Evolutionary conservation across 805 yeast genomes (phyloP).

Genomic region (Barnettozyma californica): DNA sequence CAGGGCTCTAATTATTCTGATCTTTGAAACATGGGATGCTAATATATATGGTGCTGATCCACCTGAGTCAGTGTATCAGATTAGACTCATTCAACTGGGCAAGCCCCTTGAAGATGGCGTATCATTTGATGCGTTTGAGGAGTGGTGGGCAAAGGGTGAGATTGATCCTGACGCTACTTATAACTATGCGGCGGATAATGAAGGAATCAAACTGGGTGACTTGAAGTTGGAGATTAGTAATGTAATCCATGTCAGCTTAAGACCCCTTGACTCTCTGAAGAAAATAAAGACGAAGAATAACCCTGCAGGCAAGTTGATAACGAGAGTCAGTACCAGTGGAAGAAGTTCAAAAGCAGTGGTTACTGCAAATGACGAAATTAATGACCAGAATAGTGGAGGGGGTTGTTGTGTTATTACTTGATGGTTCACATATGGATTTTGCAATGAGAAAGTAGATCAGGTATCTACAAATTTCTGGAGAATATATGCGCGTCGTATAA

Average conservation of each 20-base stretch:
- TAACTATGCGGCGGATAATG: constrained; percentile 6
- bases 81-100: constrained; percentile 29
- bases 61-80: constrained; percentile 7
- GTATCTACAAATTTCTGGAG: neutral
- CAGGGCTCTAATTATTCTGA: constrained; percentile 1
- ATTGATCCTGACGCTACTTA: neutral
- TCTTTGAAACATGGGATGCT: constrained; percentile 3
- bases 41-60: neutral
- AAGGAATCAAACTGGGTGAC: constrained; percentile 2
- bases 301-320: neutral
- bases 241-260: constrained; percentile 27
- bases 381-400: neutral
- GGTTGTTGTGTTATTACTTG: constrained; percentile 15
- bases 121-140: constrained; percentile 4
- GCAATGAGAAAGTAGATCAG: too few species aligned
- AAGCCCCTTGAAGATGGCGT: constrained; percentile 19
- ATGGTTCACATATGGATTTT: neutral
- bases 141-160: neutral
- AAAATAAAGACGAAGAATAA: neutral
- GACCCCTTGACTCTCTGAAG: constrained; percentile 21
- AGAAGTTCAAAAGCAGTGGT: constrained; percentile 1
- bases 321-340: neutral
- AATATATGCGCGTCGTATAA: neutral
- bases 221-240: constrained; percentile 20
- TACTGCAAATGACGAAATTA: neutral